Percentiles rank a stretch among this genome's conserved stretches.
These are phyloP conservation scores for Suillus sp. DNA, from an alignment of 768 basidiomycete species.

Conservation along the genomic window DNA sequence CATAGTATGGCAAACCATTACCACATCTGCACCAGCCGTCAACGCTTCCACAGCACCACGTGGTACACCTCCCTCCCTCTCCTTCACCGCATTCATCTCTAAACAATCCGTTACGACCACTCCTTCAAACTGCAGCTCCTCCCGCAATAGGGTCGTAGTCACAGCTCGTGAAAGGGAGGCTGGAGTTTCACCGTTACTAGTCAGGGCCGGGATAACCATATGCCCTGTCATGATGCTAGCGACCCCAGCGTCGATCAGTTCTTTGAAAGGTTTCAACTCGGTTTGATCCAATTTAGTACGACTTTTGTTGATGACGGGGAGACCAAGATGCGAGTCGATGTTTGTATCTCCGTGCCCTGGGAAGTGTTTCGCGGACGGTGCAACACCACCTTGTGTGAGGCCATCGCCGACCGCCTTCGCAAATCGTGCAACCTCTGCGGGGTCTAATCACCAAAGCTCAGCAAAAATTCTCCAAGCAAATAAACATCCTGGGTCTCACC, in stretches of 20 bases:
- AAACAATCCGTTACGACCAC: constrained; percentile 75
- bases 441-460: constrained; percentile 42
- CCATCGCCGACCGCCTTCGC: constrained; percentile 51
- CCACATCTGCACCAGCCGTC: constrained; percentile 69
- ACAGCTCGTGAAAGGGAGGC: constrained; percentile 58
- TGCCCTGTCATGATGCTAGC: constrained; percentile 75
- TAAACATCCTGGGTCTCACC: constrained; percentile 37
- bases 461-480: neutral
- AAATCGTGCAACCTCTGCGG: constrained; percentile 50
- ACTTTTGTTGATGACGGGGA: constrained; percentile 61
- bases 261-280: constrained; percentile 63
- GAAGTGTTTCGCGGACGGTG: constrained; percentile 70
- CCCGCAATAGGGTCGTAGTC: constrained; percentile 54
- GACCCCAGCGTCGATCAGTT: constrained; percentile 42
- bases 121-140: constrained; percentile 53
- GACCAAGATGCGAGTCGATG: constrained; percentile 67
- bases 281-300: constrained; percentile 41
- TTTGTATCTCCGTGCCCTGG: constrained; percentile 77
- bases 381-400: constrained; percentile 49
- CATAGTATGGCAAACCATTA: constrained; percentile 72
- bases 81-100: constrained; percentile 69
- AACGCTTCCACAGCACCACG: constrained; percentile 59
- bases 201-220: constrained; percentile 65
- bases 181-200: constrained; percentile 51
- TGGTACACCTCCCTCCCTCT: constrained; percentile 44